Conservation (phyloP, 345 rosid genomes). For the Angophora floribunda region DNA sequence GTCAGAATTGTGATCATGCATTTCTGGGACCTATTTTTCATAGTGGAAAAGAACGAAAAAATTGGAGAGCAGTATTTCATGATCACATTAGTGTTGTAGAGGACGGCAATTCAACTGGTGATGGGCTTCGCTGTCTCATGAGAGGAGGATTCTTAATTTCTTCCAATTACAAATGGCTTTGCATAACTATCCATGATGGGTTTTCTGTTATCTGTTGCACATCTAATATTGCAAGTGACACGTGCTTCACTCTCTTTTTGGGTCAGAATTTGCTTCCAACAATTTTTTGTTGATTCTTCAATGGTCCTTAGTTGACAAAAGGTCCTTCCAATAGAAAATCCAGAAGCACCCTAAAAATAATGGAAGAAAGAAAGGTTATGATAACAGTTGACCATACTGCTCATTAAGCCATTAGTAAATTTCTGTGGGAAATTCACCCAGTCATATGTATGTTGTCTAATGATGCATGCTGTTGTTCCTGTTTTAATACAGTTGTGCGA, state of each 20-base stretch:
- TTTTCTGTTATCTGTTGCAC: neutral
- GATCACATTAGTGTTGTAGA: neutral
- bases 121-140: neutral
- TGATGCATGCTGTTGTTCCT: neutral
- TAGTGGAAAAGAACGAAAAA: neutral
- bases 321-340: neutral
- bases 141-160: neutral
- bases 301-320: neutral
- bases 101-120: neutral
- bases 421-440: neutral
- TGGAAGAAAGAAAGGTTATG: neutral
- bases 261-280: neutral
- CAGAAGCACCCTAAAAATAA: neutral
- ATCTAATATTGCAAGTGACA: neutral
- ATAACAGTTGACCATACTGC: neutral
- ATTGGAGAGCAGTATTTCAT: neutral
- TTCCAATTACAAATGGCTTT: neutral
- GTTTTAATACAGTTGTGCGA: conserved; percentile 57
- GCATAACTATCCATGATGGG: neutral
- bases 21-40: neutral
- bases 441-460: neutral
- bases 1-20: neutral
- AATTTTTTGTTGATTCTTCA: neutral
- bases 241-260: neutral
- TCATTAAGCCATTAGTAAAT: neutral